Base-by-base conservation (phyloP, 2,329 filamentous ascomycete species). In the Colletotrichum salicis region DNA sequence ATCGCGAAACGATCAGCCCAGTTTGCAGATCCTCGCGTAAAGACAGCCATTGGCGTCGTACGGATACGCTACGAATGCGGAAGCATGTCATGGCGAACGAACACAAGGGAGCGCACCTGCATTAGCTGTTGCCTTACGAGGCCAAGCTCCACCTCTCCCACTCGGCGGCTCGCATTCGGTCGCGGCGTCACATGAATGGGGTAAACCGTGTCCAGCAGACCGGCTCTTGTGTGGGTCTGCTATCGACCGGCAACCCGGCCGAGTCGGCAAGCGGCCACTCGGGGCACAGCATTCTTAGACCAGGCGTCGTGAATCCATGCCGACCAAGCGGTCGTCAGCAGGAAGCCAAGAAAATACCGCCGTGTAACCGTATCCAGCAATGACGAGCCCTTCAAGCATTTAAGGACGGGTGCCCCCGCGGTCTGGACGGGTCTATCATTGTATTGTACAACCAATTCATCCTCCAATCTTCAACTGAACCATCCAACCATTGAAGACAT, bases 221-320 rank as follows among this genome's bases (percentile, higher is more conserved):
- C 70, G 70, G 70, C 48, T 19, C 69, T 64, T 58, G n/a, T 55
- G 65, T 70, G 65, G 70, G 59, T 54, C 60, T 54, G 51, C 60
- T 48, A 60, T 33, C 45, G 64, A 61, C 70, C 70, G 70, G 54
- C 55, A 64, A 64, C 35, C 60, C 70, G 70, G 59, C 59, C 70
- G 64, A 70, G 65, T 70, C 70, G 70, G 69, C 35, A 71, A 69
- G 48, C 54, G 69, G 60, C 70, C 70, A 72, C 65, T 72, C 65
- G 70, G 70, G 65, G 48, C 65, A 72, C 65, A 72, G 65, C 65
- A 64, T 72, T 72, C 31, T 61, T 70, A 64, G 70, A 60, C 60
- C 66, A 64, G 59, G 65, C 65, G 65, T 56, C 59, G 65, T 45
- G 59, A 72, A 72, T 70, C 60, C 65, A 64, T 72, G 70, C 70